phyloP scores from a whole-genome alignment of 129 eudicot genomes.

The Cynara cardunculus region DNA sequence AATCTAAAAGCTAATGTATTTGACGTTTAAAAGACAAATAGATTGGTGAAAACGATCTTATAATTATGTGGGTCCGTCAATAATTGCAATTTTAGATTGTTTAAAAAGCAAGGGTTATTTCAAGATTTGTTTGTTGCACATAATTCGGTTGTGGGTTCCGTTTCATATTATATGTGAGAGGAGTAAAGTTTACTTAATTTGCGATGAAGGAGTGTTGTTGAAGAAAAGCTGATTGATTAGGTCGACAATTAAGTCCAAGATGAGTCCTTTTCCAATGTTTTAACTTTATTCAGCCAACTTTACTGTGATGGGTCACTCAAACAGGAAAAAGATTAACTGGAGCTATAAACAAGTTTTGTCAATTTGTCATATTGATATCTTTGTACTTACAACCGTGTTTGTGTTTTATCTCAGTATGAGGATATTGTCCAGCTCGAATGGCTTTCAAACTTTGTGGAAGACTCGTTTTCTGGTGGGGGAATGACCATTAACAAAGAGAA shows the following conservation, averaged over 20 bases:
- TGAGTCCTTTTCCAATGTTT: constrained; percentile 15
- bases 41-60: constrained; percentile 12
- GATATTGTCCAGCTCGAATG: constrained; percentile 90
- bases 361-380: not conserved
- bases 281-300: constrained; percentile 14
- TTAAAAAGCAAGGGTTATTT: constrained; percentile 35
- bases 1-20: constrained; percentile 7
- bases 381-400: not conserved
- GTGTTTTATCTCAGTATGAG: constrained; percentile 51
- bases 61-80: constrained; percentile 28
- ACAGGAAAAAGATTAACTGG: not conserved
- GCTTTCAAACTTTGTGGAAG: constrained; percentile 91
- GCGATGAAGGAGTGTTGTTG: constrained; percentile 26
- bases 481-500: constrained; percentile 50
- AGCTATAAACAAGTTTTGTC: not conserved
- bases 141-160: constrained; percentile 17
- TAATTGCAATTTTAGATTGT: constrained; percentile 26
- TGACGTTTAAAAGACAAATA: not conserved
- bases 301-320: constrained; percentile 11
- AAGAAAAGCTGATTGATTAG: constrained; percentile 24
- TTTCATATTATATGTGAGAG: constrained; percentile 15
- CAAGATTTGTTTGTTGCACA: constrained; percentile 9
- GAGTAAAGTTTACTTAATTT: constrained; percentile 30
- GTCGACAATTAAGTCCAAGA: constrained; percentile 14
- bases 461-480: constrained; percentile 79